These are phyloP conservation scores for Amylocarpus encephaloides DNA, from an alignment of 2,329 filamentous ascomycete genomes.

Conservation along the genomic window DNA sequence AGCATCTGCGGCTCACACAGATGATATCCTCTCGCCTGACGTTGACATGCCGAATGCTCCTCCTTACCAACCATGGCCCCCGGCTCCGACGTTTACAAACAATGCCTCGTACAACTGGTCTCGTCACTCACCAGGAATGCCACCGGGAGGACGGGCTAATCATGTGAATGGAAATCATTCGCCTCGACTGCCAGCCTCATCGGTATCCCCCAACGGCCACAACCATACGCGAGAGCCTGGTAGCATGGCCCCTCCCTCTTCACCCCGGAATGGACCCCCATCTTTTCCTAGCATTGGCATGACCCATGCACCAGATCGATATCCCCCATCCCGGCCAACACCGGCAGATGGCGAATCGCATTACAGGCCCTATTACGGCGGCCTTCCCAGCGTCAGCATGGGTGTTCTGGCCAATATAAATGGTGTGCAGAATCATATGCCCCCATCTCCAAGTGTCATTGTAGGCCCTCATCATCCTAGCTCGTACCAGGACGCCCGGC, in stretches of 20 bases:
- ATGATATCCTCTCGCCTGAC: slow-evolving; percentile 26
- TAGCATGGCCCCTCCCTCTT: slow-evolving; percentile 32
- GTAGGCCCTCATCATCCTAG: slow-evolving; percentile 22
- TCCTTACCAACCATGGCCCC: slow-evolving; percentile 27
- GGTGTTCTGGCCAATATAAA: slow-evolving; percentile 34
- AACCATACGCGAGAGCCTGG: slow-evolving; percentile 20
- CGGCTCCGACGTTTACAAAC: slow-evolving; percentile 36
- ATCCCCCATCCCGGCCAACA: neutral
- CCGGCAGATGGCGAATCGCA: too few relatives aligned
- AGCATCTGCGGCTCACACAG: slow-evolving; percentile 25
- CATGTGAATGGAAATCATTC: slow-evolving; percentile 42
- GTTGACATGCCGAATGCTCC: slow-evolving; percentile 21
- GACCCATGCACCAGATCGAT: slow-evolving; percentile 33
- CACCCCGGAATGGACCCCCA: slow-evolving; percentile 39
- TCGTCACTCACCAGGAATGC: slow-evolving; percentile 44
- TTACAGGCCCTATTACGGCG: slow-evolving; percentile 26
- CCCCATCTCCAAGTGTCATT: slow-evolving; percentile 28
- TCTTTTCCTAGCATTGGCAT: slow-evolving; percentile 1
- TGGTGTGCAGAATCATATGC: slow-evolving; percentile 37
- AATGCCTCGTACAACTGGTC: slow-evolving; percentile 42
- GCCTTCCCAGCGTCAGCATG: slow-evolving; percentile 38
- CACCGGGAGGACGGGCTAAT: slow-evolving; percentile 36
- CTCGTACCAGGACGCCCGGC: slow-evolving; percentile 17
- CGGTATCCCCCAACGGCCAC: slow-evolving; percentile 19
- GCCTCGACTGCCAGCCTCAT: slow-evolving; percentile 27